Base-by-base conservation (phyloP, 1,139 yeast genomes). In the Blastobotrys proliferans region DNA sequence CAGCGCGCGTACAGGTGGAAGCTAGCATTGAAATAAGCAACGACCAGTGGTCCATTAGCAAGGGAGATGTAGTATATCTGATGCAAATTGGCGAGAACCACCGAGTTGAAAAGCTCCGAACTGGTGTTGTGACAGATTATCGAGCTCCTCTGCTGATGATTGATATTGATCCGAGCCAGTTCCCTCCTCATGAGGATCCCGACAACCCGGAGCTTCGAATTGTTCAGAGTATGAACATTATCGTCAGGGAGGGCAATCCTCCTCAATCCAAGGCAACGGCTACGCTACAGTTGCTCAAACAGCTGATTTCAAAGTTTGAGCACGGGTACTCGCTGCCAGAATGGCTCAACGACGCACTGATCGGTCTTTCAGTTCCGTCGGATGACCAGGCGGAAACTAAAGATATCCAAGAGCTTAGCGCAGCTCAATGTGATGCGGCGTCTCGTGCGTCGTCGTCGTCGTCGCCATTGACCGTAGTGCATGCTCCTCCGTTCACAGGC, bases 341-440 rank as follows among this genome's bases (percentile, higher is more conserved):
- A 1, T 71, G 73, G 73, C 43, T 70, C 0, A 40, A 53, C 19
- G 70, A 68, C 30, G 50, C 55, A 10, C 55, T 68, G 25, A 10
- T 37, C 19, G 40, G 40, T 3, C 13, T 29, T 16, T 2, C 33
- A 3, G 11, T 13, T 17, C 21, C 31, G 16, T 6, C 11, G 27
- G 21, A 14, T 11, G 24, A 30, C 22, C 6, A 6, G n/a, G 14
- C 11, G 18, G 21, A 10, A 3, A 31, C 24, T 19, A 6, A 13
- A 2, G 30, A 35, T 18, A 8, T 20, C 17, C 27, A 14, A 6
- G 9, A 6, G 13, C 19, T 32, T 5, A 17, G 14, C 18, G n/a
- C 20, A 24, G 16, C 8, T 9, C 5, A 2, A 24, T 11, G n/a
- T n/a, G n/a, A n/a, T n/a, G n/a, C n/a, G n/a, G n/a, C n/a, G n/a